Base-by-base conservation (phyloP, 1,284 basidiomycete species). In the Moesziomyces sp. region DNA sequence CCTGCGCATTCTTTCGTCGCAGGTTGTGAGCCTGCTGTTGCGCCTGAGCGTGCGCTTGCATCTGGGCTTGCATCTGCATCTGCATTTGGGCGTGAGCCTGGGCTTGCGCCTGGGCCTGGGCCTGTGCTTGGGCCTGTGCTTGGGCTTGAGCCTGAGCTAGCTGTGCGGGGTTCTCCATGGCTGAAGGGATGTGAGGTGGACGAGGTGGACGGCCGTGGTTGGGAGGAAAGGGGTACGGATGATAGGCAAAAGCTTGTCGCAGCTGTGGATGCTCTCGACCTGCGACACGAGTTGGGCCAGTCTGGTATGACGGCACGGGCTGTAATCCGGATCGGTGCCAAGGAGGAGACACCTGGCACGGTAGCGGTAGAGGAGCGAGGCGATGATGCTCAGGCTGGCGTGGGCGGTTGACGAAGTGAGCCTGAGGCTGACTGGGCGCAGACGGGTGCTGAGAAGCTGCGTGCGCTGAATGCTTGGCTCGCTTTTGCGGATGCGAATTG, bases 91-190 rank as follows among this genome's bases (percentile, higher is more conserved):
- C 55, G 47, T 75, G 75, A 30, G 52, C 49, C 46, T 77, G 77
- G 11, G 77, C 74, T 46, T 78, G 78, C 14, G 64, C 70, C n/a
- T 79, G 79, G 10, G 76, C 78, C 33, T 77, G 75, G 13, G 74
- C 64, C 46, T 75, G 72, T 6, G 62, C 58, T 43, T 77, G 75
- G 13, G 74, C 64, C 46, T 75, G 72, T 6, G 62, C 58, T 43
- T 76, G 73, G 13, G 69, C 63, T 19, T 71, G 61, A 23, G 61
- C 50, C 40, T 63, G 68, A 47, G 70, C 57, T 51, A 68, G 58
- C 28, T 67, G 70, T 42, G 62, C 62, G 49, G 45, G 58, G 23
- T 58, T 62, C 44, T 74, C 72, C 72, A 74, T 74, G 18, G 52
- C 33, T 62, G 48, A 11, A 16, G 14, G 42, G 18, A 40, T 16